Evolutionary conservation across 2,329 filamentous ascomycete species (phyloP).

Genomic region (Cercospora janseana): DNA sequence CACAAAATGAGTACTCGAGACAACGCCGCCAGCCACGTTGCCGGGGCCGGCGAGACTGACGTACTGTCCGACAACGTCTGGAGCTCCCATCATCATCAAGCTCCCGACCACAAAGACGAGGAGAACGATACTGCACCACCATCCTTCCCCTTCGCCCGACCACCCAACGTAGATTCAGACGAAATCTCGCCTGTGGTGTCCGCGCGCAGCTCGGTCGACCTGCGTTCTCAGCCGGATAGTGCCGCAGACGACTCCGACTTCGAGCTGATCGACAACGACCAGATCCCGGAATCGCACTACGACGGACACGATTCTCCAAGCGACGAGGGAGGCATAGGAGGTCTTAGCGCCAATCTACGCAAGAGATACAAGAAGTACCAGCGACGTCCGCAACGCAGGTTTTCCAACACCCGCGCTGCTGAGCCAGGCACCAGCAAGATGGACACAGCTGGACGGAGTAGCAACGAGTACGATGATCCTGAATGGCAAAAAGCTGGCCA

Average conservation of each 20-base stretch:
- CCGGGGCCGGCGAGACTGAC: constrained; percentile 5
- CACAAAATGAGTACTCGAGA: background rate
- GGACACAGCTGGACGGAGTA: constrained; percentile 32
- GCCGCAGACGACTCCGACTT: constrained; percentile 17
- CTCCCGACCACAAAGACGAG: constrained; percentile 3
- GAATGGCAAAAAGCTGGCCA: constrained; percentile 63
- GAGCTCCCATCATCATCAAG: constrained; percentile 2
- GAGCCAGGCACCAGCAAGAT: constrained; percentile 24
- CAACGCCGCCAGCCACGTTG: constrained; percentile 7
- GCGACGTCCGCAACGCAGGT: constrained; percentile 7
- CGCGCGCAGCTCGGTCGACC: constrained; percentile 20
- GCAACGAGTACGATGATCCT: constrained; percentile 75
- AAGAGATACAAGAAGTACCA: constrained; percentile 7
- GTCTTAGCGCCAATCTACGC: constrained; percentile 11
- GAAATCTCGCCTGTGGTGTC: constrained; percentile 7
- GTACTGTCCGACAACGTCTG: constrained; percentile 5
- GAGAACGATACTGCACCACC: background rate
- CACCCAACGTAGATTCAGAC: constrained; percentile 5
- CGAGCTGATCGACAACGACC: constrained; percentile 21
- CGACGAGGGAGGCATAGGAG: constrained; percentile 14
- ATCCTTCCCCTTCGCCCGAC: background rate
- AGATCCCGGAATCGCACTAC: constrained; percentile 18
- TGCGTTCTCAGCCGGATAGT: constrained; percentile 5
- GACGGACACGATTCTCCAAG: constrained; percentile 18
- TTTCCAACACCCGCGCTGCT: constrained; percentile 6